phyloP scores from a whole-genome alignment of 2,329 filamentous ascomycete species.

The Cyclaneusma minus region DNA sequence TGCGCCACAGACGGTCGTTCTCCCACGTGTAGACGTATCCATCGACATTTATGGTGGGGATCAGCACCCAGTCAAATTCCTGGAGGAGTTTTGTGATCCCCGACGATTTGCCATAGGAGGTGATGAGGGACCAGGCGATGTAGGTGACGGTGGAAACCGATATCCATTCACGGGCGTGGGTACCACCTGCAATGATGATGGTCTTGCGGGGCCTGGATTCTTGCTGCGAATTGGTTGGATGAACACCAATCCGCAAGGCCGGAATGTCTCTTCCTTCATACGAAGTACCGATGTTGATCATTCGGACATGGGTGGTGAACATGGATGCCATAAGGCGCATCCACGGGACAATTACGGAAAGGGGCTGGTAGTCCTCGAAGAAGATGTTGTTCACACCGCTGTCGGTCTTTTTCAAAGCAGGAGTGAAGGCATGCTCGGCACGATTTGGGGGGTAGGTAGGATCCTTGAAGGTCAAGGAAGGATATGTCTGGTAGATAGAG shows the following conservation, averaged over 20 bases:
- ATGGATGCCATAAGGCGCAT: slow-evolving; percentile 80
- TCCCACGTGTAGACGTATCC: slow-evolving; percentile 93
- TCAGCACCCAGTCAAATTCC: slow-evolving; percentile 73
- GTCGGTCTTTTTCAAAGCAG: slow-evolving; percentile 13
- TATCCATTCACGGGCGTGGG: slow-evolving; percentile 96
- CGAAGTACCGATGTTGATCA: slow-evolving; percentile 66
- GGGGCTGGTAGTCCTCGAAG: slow-evolving; percentile 82
- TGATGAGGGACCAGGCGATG: slow-evolving; percentile 76
- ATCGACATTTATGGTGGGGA: slow-evolving; percentile 84
- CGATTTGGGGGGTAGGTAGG: slow-evolving; percentile 9
- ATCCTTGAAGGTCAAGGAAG: slow-evolving; percentile 12
- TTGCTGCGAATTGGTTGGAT: slow-evolving; percentile 30
- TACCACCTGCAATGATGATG: slow-evolving; percentile 66
- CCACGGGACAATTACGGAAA: slow-evolving; percentile 68
- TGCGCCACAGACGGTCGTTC: slow-evolving; percentile 83
- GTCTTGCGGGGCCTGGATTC: slow-evolving; percentile 46
- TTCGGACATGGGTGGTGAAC: slow-evolving; percentile 66
- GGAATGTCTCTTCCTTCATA: slow-evolving; percentile 79
- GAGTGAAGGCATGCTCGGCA: slow-evolving; percentile 16
- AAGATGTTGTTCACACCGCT: slow-evolving; percentile 55
- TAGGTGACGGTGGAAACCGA: slow-evolving; percentile 84
- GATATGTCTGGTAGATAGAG: slow-evolving; percentile 64
- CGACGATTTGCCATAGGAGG: slow-evolving; percentile 57
- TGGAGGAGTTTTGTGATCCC: slow-evolving; percentile 65
- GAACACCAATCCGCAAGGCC: slow-evolving; percentile 60